phyloP scores from a whole-genome alignment of 2,329 filamentous ascomycete genomes.

The Pseudogymnoascus sp. region DNA sequence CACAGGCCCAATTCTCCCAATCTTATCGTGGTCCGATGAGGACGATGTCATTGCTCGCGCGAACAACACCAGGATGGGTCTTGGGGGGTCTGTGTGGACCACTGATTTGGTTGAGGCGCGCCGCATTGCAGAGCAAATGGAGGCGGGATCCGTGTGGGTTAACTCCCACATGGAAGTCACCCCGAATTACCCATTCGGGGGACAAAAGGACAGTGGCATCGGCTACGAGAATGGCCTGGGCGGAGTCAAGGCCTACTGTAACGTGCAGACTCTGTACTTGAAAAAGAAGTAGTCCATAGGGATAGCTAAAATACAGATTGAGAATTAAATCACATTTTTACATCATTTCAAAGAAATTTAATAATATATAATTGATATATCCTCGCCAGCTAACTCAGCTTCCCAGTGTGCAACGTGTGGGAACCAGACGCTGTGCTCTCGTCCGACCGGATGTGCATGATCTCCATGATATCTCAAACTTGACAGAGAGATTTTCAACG shows the following conservation, averaged over 20 bases:
- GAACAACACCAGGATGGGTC: conserved; percentile 44
- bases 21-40: conserved; percentile 52
- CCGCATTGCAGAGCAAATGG: conserved; percentile 43
- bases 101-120: conserved; percentile 42
- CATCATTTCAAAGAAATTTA: background rate
- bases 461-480: conserved; percentile 8
- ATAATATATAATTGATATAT: background rate
- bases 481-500: background rate
- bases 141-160: conserved; percentile 54
- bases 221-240: conserved; percentile 19
- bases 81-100: conserved; percentile 51
- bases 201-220: conserved; percentile 28
- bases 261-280: conserved; percentile 16
- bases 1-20: conserved; percentile 52
- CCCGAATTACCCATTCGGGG: conserved; percentile 32
- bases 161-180: conserved; percentile 42
- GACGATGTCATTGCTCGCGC: conserved; percentile 49
- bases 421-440: conserved; percentile 24
- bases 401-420: conserved; percentile 17
- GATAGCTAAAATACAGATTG: background rate
- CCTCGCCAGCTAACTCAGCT: background rate
- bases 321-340: background rate
- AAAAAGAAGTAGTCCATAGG: conserved; percentile 14
- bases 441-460: conserved; percentile 17
- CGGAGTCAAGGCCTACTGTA: conserved; percentile 17